Percentiles rank a stretch among this genome's conserved stretches.
These are phyloP conservation scores for Dissoconium aciculare DNA, from an alignment of 2,329 filamentous ascomycete species.

Conservation along the genomic window DNA sequence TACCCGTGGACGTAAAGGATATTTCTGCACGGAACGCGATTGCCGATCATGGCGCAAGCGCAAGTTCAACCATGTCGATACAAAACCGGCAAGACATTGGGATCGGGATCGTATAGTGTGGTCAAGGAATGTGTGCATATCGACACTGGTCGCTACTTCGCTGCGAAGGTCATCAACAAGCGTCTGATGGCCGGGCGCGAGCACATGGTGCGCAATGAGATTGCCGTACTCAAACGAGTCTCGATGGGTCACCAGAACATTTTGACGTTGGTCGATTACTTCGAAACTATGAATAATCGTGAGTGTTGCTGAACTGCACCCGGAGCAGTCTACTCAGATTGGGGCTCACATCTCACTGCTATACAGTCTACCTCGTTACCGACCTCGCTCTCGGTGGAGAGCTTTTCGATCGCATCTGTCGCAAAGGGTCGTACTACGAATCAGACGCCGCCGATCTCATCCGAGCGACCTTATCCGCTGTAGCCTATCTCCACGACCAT, in stretches of 20 bases:
- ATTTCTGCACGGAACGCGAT: too few relatives aligned
- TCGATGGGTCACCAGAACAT: constrained; percentile 99
- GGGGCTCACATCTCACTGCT: constrained; percentile 4
- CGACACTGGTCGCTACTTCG: constrained; percentile 94
- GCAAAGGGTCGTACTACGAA: constrained; percentile 97
- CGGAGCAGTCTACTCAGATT: neutral
- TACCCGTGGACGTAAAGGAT: too few relatives aligned
- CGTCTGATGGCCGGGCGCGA: constrained; percentile 91
- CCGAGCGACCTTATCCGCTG: constrained; percentile 86
- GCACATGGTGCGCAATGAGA: constrained; percentile 99
- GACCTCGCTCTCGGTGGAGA: constrained; percentile 93
- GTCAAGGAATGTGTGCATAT: constrained; percentile 99
- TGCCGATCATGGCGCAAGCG: constrained; percentile 15
- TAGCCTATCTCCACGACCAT: constrained; percentile 95
- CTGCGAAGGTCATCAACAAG: constrained; percentile 98
- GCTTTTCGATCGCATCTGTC: constrained; percentile 94
- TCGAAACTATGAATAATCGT: constrained; percentile 98
- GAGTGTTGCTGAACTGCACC: constrained; percentile 20
- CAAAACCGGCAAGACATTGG: constrained; percentile 96
- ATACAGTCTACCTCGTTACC: constrained; percentile 76
- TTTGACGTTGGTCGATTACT: constrained; percentile 93
- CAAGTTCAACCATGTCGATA: constrained; percentile 91
- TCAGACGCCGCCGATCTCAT: constrained; percentile 92
- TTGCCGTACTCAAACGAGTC: constrained; percentile 92
- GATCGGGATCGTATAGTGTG: constrained; percentile 92